A percentile compares a stretch with the other conserved stretches of the same genome.
Evolutionary conservation across 331 rosid genomes (phyloP).

Genomic region (Phaseolus coccineus): DNA sequence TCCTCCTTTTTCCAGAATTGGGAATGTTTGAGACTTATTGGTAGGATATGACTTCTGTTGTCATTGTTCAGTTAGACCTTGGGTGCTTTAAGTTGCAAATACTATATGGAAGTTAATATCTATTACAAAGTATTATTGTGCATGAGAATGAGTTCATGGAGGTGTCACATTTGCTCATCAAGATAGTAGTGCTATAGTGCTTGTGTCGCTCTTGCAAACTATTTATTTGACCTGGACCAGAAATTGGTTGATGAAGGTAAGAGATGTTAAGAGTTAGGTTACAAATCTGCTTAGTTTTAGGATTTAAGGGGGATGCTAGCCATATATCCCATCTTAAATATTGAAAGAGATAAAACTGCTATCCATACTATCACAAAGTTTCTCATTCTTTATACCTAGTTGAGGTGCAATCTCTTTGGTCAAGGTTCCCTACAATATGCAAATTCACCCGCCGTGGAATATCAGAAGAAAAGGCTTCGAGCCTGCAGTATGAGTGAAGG

Average conservation of each 20-base stretch:
- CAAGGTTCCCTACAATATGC: constrained; percentile 39
- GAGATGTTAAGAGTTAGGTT: constrained; percentile 32
- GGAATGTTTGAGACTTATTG: background rate
- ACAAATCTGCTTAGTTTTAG: constrained; percentile 29
- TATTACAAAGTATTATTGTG: constrained; percentile 8
- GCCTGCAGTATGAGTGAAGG: constrained; percentile 49
- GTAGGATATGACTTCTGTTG: background rate
- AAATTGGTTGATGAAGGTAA: constrained; percentile 36
- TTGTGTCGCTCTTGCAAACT: constrained; percentile 29
- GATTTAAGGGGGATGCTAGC: constrained; percentile 30
- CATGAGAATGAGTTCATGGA: constrained; percentile 24
- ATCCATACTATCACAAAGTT: constrained; percentile 43
- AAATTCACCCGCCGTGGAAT: constrained; percentile 41
- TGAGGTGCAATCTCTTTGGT: constrained; percentile 47
- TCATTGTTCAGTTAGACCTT: background rate
- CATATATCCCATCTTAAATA: constrained; percentile 30
- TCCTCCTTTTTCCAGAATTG: background rate
- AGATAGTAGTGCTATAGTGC: constrained; percentile 39
- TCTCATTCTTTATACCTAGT: constrained; percentile 43
- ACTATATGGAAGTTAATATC: constrained; percentile 8
- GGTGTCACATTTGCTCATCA: constrained; percentile 7
- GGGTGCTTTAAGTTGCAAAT: constrained; percentile 34
- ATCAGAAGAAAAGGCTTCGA: constrained; percentile 51
- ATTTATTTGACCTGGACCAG: constrained; percentile 37
- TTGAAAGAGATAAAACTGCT: constrained; percentile 39